These are phyloP conservation scores for Pichia sp. DNA, from an alignment of 1,139 yeast genomes.

Conservation along the genomic window DNA sequence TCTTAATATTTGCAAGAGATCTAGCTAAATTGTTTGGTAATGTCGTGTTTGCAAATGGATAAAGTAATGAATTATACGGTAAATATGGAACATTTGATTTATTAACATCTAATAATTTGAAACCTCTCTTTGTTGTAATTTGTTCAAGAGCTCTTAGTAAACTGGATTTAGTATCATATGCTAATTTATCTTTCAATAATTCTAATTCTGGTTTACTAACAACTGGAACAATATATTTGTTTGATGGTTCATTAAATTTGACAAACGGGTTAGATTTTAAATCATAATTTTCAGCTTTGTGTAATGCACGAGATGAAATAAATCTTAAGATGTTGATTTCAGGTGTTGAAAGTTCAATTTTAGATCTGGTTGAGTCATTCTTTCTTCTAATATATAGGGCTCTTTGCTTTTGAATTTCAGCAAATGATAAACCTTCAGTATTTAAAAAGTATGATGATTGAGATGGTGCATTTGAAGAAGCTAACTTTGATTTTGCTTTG, in stretches of 20 bases:
- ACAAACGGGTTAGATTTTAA: slow-evolving; percentile 6
- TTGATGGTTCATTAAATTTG: neutral
- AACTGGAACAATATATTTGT: slow-evolving; percentile 1
- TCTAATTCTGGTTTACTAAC: slow-evolving; percentile 20
- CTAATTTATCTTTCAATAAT: slow-evolving; percentile 23
- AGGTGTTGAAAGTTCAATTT: neutral
- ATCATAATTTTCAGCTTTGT: slow-evolving; percentile 5
- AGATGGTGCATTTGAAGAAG: neutral
- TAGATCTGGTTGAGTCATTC: neutral
- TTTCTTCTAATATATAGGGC: slow-evolving; percentile 15
- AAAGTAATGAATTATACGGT: slow-evolving; percentile 16
- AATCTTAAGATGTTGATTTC: slow-evolving; percentile 6
- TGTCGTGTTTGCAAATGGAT: slow-evolving; percentile 24
- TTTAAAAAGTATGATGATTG: slow-evolving; percentile 6
- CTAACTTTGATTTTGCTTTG: slow-evolving; percentile 3
- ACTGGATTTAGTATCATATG: slow-evolving; percentile 24
- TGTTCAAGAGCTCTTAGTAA: slow-evolving; percentile 25
- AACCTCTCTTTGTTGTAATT: slow-evolving; percentile 21
- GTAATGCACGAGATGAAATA: slow-evolving; percentile 9
- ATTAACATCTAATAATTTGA: slow-evolving; percentile 14
- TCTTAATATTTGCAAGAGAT: slow-evolving; percentile 12
- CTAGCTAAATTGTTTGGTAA: slow-evolving; percentile 18
- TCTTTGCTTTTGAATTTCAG: slow-evolving; percentile 10
- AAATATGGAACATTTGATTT: slow-evolving; percentile 12
- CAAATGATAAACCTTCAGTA: slow-evolving; percentile 13